phyloP scores from a whole-genome alignment of 75 land plant genomes.

The Adiantum capillusveneris region DNA sequence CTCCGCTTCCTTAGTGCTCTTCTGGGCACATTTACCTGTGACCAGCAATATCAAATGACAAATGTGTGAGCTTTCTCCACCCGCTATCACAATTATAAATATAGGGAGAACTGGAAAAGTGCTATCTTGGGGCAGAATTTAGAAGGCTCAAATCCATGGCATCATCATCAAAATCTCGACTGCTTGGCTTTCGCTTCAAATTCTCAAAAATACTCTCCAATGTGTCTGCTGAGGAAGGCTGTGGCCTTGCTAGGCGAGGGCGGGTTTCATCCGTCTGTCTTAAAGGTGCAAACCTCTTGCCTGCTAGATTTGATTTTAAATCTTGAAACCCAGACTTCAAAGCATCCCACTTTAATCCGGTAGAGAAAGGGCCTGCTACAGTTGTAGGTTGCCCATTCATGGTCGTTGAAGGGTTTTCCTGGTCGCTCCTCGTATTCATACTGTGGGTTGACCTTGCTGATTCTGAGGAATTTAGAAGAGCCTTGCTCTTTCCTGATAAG shows the following conservation, averaged over 20 bases:
- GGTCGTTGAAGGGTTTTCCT: no score
- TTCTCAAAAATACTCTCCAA: slow-evolving; percentile 92
- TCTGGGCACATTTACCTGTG: no score
- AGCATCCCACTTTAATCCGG: slow-evolving; percentile 52
- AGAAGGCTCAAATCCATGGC: slow-evolving; percentile 1
- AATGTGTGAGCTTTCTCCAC: no score
- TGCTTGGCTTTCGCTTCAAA: slow-evolving; percentile 39
- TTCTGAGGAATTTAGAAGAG: slow-evolving; percentile 22
- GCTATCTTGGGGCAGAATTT: no score
- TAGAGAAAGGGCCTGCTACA: slow-evolving; percentile 24
- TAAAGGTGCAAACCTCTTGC: slow-evolving; percentile 62
- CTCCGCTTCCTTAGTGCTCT: no score
- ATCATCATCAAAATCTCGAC: slow-evolving; percentile 15
- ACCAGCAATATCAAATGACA: no score
- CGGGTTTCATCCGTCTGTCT: slow-evolving; percentile 34
- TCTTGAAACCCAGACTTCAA: slow-evolving; percentile 66
- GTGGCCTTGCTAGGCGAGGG: slow-evolving; percentile 15
- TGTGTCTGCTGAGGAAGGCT: slow-evolving; percentile 49
- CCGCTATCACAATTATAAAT: no score
- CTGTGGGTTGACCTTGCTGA: slow-evolving; percentile 34
- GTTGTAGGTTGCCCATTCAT: not conserved
- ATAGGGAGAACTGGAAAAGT: no score
- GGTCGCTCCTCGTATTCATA: not conserved
- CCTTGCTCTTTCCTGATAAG: slow-evolving; percentile 44
- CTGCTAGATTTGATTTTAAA: slow-evolving; percentile 53